Percentiles rank a stretch among this genome's conserved stretches.
Conservation (phyloP, 2,329 filamentous ascomycete species). For the Aspergillus alliaceus region DNA sequence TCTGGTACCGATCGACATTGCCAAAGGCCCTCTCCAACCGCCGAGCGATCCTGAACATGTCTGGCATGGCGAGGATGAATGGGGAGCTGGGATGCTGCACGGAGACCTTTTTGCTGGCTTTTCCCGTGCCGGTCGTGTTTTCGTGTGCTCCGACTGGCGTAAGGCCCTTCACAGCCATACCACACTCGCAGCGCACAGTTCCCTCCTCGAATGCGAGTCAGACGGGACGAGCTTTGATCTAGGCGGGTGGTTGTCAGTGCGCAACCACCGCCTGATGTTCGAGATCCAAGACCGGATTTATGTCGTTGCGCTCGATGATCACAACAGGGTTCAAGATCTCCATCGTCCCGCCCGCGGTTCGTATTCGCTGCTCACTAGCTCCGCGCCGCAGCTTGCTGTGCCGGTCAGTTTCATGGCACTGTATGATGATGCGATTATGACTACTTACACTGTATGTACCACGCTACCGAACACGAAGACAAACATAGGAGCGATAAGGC, state of each 20-base stretch:
- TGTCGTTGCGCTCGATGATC: conserved; percentile 41
- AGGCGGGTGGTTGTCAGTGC: conserved; percentile 48
- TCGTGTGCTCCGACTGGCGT: conserved; percentile 48
- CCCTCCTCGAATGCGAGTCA: conserved; percentile 44
- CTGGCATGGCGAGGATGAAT: conserved; percentile 43
- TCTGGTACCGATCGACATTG: conserved; percentile 28
- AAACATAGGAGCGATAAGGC: not conserved
- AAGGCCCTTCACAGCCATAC: conserved; percentile 32
- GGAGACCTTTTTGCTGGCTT: conserved; percentile 46
- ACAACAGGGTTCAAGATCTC: conserved; percentile 26
- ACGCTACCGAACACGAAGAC: not conserved
- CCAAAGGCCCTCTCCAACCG: conserved; percentile 25
- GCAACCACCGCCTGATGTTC: conserved; percentile 44
- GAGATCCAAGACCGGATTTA: conserved; percentile 47
- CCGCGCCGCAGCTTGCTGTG: conserved; percentile 38
- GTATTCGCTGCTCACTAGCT: conserved; percentile 37
- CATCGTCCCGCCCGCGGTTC: conserved; percentile 25
- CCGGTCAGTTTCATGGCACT: conserved; percentile 51
- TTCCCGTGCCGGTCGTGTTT: conserved; percentile 43
- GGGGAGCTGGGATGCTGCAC: conserved; percentile 48
- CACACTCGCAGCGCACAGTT: conserved; percentile 26
- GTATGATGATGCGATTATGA: conserved; percentile 50
- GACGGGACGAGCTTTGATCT: conserved; percentile 45
- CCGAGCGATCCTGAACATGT: conserved; percentile 24
- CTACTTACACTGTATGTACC: conserved; percentile 41